A percentile compares a stretch with the other conserved stretches of the same genome.
Evolutionary conservation across 495 filamentous ascomycete species (phyloP).

Genomic region (Tuber borchii): DNA sequence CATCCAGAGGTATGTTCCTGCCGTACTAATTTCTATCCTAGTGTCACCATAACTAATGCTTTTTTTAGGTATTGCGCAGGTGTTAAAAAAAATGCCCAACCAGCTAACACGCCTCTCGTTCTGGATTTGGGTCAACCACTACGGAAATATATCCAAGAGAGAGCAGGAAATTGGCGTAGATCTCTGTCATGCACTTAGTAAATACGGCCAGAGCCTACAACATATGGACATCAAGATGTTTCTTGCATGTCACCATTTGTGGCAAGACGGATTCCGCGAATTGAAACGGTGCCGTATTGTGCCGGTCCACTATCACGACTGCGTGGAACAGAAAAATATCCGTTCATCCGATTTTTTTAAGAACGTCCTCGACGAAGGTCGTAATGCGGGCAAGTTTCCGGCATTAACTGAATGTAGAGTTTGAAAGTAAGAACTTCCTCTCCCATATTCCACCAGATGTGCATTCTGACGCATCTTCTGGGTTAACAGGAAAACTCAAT

Average conservation of each 20-base stretch:
- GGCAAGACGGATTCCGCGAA: constrained; percentile 26
- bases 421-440: constrained; percentile 1
- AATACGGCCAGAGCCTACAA: constrained; percentile 21
- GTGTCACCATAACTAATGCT: constrained; percentile 3
- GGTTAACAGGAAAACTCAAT: not conserved
- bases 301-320: constrained; percentile 32
- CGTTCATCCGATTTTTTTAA: constrained; percentile 27
- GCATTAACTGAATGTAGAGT: constrained; percentile 23
- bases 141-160: constrained; percentile 27
- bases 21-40: not conserved
- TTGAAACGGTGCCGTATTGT: constrained; percentile 32
- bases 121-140: constrained; percentile 35
- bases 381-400: constrained; percentile 29
- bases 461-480: not conserved
- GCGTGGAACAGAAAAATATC: constrained; percentile 23
- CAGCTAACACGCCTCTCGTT: constrained; percentile 34
- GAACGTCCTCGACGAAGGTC: constrained; percentile 28
- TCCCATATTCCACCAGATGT: not conserved
- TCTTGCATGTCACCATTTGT: constrained; percentile 31
- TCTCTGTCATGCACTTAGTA: constrained; percentile 29
- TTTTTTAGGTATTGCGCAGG: constrained; percentile 26
- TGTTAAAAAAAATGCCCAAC: constrained; percentile 24
- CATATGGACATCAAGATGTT: constrained; percentile 36
- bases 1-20: constrained; percentile 25
- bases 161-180: constrained; percentile 19